A percentile compares a stretch with the other conserved stretches of the same genome.
phyloP scores from a whole-genome alignment of 2,329 filamentous ascomycete genomes.

The Ophiostoma sp. region DNA sequence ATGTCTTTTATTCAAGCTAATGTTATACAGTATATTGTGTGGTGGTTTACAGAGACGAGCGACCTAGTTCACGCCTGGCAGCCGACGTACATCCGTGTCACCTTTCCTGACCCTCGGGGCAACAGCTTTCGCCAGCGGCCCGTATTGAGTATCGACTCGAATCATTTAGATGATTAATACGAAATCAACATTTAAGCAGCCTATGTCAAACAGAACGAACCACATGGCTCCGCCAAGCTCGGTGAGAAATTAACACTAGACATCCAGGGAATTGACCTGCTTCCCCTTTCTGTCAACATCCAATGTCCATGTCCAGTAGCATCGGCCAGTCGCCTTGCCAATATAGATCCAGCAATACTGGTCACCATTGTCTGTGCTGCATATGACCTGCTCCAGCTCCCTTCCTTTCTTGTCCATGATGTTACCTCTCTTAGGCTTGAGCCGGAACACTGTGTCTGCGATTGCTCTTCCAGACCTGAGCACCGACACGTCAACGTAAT shows the following conservation, averaged over 20 bases:
- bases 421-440: background rate
- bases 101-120: conserved; percentile 16
- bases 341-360: background rate
- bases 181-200: background rate
- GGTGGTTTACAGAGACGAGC: conserved; percentile 23
- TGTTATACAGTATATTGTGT: conserved; percentile 7
- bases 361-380: background rate
- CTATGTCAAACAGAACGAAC: conserved; percentile 6
- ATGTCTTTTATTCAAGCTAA: background rate
- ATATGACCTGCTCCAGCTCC: background rate
- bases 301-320: conserved; percentile 5
- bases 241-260: conserved; percentile 15
- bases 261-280: conserved; percentile 11
- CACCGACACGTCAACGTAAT: background rate
- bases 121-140: conserved; percentile 19
- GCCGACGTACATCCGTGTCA: conserved; percentile 16
- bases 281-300: conserved; percentile 6
- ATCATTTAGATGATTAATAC: conserved; percentile 13
- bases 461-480: background rate
- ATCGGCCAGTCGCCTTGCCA: background rate
- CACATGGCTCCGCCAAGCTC: conserved; percentile 9
- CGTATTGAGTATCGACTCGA: conserved; percentile 14
- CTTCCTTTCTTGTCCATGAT: background rate
- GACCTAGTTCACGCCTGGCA: conserved; percentile 19
- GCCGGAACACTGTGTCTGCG: background rate